Base-by-base conservation (phyloP, 2,329 filamentous ascomycete species). In the Camillea tinctor region DNA sequence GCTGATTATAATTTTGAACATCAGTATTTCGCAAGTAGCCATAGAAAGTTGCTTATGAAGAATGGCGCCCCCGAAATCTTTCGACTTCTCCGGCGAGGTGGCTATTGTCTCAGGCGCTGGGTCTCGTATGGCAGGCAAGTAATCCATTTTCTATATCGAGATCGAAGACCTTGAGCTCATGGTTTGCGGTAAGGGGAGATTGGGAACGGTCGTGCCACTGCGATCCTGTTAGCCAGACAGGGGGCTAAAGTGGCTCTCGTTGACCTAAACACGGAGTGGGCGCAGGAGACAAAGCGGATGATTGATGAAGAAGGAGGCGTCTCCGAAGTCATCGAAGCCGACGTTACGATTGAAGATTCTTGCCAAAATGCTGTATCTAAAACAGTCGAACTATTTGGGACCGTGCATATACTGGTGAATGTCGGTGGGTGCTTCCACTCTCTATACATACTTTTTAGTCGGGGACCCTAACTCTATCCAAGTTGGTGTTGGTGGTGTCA, bases 401-500 rank as follows among this genome's bases (percentile, higher is more conserved):
- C 60, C 2, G 56, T 73, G 1, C 61, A 73, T 54, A 67, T 72
- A 52, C 62, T 73, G 2, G 67, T 72, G 6, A 73, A 74, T 49
- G 65, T 69, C 23, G 69, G 70, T 70, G 26, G n/a, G 36, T 44
- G 2, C 6, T 44, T 5, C n/a, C 36, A 5, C 36, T 26, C 4
- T 2, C 26, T 30, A 30, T 30, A 52, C 44, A 60, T 55, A 15
- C 17, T 3, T 9, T 11, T 36, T 44, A 19, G 5, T 4, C 55
- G 22, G 6, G 6, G 26, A 9, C 5, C 24, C 23, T 21, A 44
- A 2, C 3, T 21, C 5, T 13, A 24, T 5, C 22, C 9, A 50
- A 69, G 74, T 76, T 8, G 73, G 74, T 11, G 69, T 75, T 2
- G 69, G 65, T 4, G 74, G 74, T n/a, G 71, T 71, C 1, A 65